A percentile compares a stretch with the other conserved stretches of the same genome.
phyloP scores from a whole-genome alignment of 306 rosid genomes.

The Lupinus albus region DNA sequence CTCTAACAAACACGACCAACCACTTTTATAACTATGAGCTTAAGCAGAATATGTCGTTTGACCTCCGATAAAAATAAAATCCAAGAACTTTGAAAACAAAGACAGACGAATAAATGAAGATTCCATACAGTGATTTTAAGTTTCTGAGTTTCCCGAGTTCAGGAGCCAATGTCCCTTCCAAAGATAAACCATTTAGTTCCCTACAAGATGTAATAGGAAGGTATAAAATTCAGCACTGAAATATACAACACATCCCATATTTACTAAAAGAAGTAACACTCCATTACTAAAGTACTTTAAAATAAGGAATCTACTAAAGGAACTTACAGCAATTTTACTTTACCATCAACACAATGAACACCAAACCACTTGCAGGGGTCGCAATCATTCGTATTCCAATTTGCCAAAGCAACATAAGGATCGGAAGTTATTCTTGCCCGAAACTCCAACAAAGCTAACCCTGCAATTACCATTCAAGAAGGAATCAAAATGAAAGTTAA shows the following conservation, averaged over 20 bases:
- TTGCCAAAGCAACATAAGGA: slow-evolving; percentile 61
- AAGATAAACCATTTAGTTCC: slow-evolving; percentile 62
- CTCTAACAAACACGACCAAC: neutral
- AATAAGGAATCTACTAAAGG: slow-evolving; percentile 28
- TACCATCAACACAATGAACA: slow-evolving; percentile 60
- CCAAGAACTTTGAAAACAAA: neutral
- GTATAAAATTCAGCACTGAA: slow-evolving; percentile 21
- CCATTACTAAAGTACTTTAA: slow-evolving; percentile 11
- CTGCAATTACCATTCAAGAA: slow-evolving; percentile 51
- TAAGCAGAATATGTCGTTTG: neutral
- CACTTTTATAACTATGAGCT: neutral
- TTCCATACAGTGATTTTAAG: slow-evolving; percentile 72
- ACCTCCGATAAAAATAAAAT: neutral
- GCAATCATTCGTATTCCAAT: slow-evolving; percentile 69
- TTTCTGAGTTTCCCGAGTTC: slow-evolving; percentile 73
- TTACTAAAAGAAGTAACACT: neutral
- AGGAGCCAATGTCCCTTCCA: slow-evolving; percentile 84
- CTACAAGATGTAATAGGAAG: slow-evolving; percentile 49
- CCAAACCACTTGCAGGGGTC: slow-evolving; percentile 82
- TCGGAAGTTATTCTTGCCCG: slow-evolving; percentile 60
- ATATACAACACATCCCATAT: neutral
- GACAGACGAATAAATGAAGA: neutral
- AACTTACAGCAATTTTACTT: slow-evolving; percentile 79
- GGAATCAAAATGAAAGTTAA: neutral
- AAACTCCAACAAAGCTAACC: slow-evolving; percentile 63